A percentile compares a stretch with the other conserved stretches of the same genome.
These are phyloP conservation scores for Pleurotus cornucopiae DNA, from an alignment of 768 basidiomycete genomes.

Conservation along the genomic window DNA sequence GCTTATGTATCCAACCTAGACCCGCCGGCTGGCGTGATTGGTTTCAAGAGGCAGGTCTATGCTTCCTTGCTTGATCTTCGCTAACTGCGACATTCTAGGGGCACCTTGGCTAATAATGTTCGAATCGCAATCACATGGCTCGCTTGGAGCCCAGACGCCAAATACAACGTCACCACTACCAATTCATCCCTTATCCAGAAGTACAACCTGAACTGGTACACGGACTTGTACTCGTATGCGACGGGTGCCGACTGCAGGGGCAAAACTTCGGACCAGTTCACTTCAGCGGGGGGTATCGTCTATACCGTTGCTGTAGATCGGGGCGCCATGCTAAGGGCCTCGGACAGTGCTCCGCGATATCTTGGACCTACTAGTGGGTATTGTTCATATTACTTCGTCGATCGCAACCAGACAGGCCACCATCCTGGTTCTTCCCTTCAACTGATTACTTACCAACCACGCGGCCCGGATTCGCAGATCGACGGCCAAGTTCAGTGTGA, in stretches of 20 bases:
- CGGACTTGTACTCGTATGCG: too few species aligned
- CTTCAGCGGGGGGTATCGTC: background rate
- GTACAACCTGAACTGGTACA: too few species aligned
- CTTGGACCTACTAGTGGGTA: background rate
- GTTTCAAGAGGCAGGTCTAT: background rate
- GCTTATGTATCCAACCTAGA: background rate
- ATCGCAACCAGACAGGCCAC: background rate
- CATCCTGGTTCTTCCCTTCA: too few species aligned
- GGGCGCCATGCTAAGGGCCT: background rate
- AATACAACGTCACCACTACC: background rate
- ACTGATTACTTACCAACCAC: too few species aligned
- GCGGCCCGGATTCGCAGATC: too few species aligned
- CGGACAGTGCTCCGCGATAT: background rate
- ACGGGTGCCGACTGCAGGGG: background rate
- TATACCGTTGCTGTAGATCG: constrained; percentile 1
- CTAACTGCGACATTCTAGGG: background rate
- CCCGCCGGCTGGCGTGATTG: background rate
- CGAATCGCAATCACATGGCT: background rate
- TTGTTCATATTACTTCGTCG: too few species aligned
- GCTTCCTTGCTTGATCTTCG: background rate
- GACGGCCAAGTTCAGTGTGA: too few species aligned
- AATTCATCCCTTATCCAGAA: background rate
- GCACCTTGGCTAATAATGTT: background rate
- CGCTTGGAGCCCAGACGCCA: too few species aligned
- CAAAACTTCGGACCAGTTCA: background rate